Evolutionary conservation across 148 eudicot species (phyloP).

Genomic region (Vaccinium myrtillus): DNA sequence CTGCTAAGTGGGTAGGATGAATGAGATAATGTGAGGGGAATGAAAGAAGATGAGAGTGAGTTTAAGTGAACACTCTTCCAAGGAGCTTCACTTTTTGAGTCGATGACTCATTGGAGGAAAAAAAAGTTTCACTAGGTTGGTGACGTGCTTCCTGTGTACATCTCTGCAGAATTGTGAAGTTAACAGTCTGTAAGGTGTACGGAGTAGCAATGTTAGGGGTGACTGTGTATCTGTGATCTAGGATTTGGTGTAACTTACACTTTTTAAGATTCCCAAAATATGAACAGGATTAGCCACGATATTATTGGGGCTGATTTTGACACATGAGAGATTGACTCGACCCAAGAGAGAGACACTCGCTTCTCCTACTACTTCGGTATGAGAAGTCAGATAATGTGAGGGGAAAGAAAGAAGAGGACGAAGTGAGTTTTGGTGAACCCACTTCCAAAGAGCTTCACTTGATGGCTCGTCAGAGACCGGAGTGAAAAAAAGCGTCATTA

Average conservation of each 20-base stretch:
- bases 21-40: not conserved
- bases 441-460: constrained; percentile 5
- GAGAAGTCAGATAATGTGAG: not conserved
- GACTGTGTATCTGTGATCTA: not conserved
- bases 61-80: not conserved
- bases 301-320: not conserved
- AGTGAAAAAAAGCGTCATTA: not conserved
- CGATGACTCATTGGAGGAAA: too few species aligned
- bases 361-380: not conserved
- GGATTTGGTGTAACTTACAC: not conserved
- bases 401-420: not conserved
- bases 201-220: not conserved
- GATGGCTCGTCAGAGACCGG: not conserved
- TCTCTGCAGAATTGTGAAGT: not conserved
- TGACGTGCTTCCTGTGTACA: not conserved
- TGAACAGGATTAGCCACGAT: not conserved
- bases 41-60: not conserved
- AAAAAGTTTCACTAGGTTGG: not conserved
- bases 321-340: not conserved
- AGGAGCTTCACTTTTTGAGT: not conserved
- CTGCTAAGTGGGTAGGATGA: not conserved
- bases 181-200: not conserved
- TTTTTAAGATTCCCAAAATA: not conserved
- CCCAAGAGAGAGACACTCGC: not conserved
- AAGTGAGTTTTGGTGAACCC: not conserved